Conservation (phyloP, 371 early-diverging fungal species). For the Mucor mucedo region DNA sequence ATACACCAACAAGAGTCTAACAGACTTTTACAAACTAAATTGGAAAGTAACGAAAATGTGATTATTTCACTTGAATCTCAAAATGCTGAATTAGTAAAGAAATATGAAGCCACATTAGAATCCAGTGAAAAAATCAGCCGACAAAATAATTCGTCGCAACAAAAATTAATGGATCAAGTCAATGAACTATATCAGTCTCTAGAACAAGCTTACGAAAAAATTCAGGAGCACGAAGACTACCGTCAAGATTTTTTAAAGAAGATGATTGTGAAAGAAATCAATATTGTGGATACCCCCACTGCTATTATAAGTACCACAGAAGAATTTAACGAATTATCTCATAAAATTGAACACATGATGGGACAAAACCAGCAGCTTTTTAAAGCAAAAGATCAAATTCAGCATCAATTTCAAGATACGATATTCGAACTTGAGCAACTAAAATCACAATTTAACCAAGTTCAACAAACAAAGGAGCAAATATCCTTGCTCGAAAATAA, state of each 20-base stretch:
- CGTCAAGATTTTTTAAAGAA: conserved; percentile 5
- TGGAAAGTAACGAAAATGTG: conserved; percentile 7
- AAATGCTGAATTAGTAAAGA: conserved; percentile 20
- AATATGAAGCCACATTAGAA: conserved; percentile 14
- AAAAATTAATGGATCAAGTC: conserved; percentile 8
- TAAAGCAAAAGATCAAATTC: conserved; percentile 21
- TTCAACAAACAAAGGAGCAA: conserved; percentile 32
- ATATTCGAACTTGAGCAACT: conserved; percentile 29
- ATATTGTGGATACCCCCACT: not conserved
- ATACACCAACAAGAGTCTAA: not conserved
- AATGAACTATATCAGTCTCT: conserved; percentile 13
- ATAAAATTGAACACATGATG: conserved; percentile 6
- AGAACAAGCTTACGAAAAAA: conserved; percentile 12
- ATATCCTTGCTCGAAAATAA: conserved; percentile 34
- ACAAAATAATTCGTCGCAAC: not conserved
- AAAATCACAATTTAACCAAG: conserved; percentile 31
- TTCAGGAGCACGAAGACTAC: conserved; percentile 21
- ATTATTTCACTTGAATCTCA: conserved; percentile 22
- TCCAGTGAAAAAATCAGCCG: conserved; percentile 6
- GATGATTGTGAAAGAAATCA: conserved; percentile 1
- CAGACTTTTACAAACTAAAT: not conserved
- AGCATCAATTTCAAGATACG: conserved; percentile 21
- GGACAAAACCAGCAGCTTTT: conserved; percentile 8
- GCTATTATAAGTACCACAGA: not conserved
- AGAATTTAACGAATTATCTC: conserved; percentile 2